Evolutionary conservation across 257 asterid species (phyloP), one percentile per base, ranked within the genome.

Genomic region (Petunia secreta): DNA sequence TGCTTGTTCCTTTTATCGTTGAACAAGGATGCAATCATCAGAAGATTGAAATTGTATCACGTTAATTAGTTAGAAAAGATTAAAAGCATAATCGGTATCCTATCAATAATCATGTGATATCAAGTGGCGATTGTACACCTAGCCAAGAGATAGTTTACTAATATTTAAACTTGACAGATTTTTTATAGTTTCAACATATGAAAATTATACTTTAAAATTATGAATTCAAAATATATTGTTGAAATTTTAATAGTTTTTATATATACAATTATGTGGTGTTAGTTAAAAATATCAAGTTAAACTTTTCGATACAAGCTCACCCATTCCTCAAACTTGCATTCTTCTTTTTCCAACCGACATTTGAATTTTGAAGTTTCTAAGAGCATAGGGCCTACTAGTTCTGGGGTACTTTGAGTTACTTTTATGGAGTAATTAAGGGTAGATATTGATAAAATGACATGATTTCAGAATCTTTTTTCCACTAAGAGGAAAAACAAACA

Each of bases 381-480:
- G 9, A 71, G 4, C 16, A 10, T 5, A 34, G 44, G 43, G 60
- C 59, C 62, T 10, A 10, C 3, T 69, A 48, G 44, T 44, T 15
- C 60, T 71, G 48, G 44, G 44, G 77, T 71, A 71, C 77, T 71
- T 71, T 34, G 44, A 48, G 77, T 71, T 48, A 25, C 44, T 71
- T 71, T 71, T 71, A 0, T 48, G 9, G 44, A 48, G 77, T 48
- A 71, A 71, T 48, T 48, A 71, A 48, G 25, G 77, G 77, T 34
- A 2, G 62, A 71, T 43, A 50, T 25, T 71, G 15, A 71, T 34
- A 10, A 48, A 48, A 48, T 34, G 44, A 10, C 44, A 48, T 25
- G 60, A 71, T 71, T 48, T 71, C 60, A 71, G 6, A 71, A 71
- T 71, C 60, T 71, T 48, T 71, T 48, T 11, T 71, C 77, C 77